Percentiles rank a stretch among this genome's conserved stretches.
phyloP scores from a whole-genome alignment of 192 early-diverging fungal species.

The Neocallimastix lanati region DNA sequence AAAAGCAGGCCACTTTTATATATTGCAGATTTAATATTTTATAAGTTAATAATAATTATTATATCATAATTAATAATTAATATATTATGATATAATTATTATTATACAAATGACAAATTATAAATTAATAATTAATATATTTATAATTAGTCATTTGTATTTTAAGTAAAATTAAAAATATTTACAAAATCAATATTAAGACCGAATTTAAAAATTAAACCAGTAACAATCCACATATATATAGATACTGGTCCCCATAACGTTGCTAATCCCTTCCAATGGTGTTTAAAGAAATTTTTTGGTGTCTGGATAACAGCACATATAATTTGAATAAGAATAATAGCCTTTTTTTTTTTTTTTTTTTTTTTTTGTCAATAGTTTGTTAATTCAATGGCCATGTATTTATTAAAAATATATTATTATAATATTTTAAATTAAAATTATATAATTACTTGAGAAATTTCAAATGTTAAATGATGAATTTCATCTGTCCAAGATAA shows the following conservation, averaged over 20 bases:
- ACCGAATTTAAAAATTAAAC: constrained; percentile 31
- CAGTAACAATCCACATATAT: constrained; percentile 57
- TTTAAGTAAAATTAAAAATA: background rate
- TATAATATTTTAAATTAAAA: too few relatives aligned
- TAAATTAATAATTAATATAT: too few relatives aligned
- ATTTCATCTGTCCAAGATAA: constrained; percentile 48
- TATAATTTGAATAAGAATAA: constrained; percentile 78
- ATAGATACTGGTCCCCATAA: constrained; percentile 66
- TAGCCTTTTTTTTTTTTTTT: constrained; percentile 28
- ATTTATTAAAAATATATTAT: too few relatives aligned
- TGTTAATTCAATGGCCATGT: too few relatives aligned
- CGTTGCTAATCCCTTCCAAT: constrained; percentile 41
- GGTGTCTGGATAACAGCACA: constrained; percentile 65
- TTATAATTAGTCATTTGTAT: too few relatives aligned
- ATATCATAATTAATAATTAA: too few relatives aligned
- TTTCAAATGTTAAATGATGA: constrained; percentile 12
- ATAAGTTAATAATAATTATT: background rate
- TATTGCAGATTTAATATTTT: background rate
- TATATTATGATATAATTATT: too few relatives aligned
- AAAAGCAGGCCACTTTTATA: constrained; percentile 43
- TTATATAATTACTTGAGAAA: background rate
- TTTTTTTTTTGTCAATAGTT: too few relatives aligned
- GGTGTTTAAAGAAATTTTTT: constrained; percentile 45
- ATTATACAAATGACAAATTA: too few relatives aligned
- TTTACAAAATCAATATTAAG: constrained; percentile 30